Evolutionary conservation across 176 grass and related monocot genomes (phyloP), one percentile per base, ranked within the genome.

Genomic region (Panicum miliaceum): DNA sequence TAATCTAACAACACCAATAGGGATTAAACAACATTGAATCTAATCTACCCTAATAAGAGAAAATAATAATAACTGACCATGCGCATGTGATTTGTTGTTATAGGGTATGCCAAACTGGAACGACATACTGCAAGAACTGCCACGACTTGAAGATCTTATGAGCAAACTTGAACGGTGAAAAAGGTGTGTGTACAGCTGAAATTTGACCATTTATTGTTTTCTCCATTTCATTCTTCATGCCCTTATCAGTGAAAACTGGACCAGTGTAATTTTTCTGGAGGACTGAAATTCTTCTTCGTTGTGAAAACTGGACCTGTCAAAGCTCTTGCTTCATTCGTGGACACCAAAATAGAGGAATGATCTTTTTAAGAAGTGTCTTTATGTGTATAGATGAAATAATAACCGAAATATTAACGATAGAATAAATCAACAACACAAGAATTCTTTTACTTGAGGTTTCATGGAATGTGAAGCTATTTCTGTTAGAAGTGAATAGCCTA

Each of bases 81-180:
- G 37, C 9, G 25, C 27, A 9, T 77, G 15, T 68, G n/a, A 11
- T 78, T 65, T 90, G 29, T 74, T 71, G 64, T 64, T 66, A 48
- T 80, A 98, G 96, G 93, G 93, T 50, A 96, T 95, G 91, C 93
- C 91, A 43, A 94, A 98, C 74, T 98, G 93, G 96, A 91, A 86
- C 35, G 83, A 89, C 69, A 89, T 98, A 75, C 73, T 94, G 27
- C 85, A 93, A 74, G 96, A 98, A 84, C 73, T 94, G 22, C 96
- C 91, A 42, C 93, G 77, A 59, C 77, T 96, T 81, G 93, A 98
- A 88, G 80, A 86, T 90, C 75, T 98, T 4, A 79, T 96, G 67
- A 98, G 93, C 87, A 98, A 96, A 90, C 80, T 98, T 78, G 96
- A 98, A 90, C 85, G 89, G 78, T 98, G 66, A 93, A 42, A 57